Base-by-base conservation (phyloP, 805 yeast species). In the Monosporozyma solicola region DNA sequence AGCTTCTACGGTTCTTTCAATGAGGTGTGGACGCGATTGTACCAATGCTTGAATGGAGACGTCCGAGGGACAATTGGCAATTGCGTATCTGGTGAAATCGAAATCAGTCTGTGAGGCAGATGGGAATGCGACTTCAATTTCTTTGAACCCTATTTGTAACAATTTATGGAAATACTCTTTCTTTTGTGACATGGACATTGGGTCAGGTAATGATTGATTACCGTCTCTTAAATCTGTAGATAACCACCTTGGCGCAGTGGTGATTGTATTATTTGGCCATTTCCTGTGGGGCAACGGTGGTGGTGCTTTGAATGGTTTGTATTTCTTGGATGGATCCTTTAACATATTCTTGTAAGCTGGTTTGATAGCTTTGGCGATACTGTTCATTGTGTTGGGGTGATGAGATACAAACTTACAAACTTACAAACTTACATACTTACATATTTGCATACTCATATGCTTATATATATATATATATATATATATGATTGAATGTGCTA, bases 171-270 rank as follows among this genome's bases (percentile, higher is more conserved):
- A 85, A 69, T 83, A 86, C 52, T 74, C 79, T 63, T 82, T 82
- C 70, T 86, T 86, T 61, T 86, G 91, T n/a, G 73, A 83, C 43
- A 85, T 74, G 16, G 85, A 75, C 95, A 86, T 86, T 51, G 95
- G 95, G 64, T 86, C 94, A 0, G 94, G 94, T 59, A 86, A 75
- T 5, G 91, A 83, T 72, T 86, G 95, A 70, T 86, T 86, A 35
- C 95, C 95, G 65, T 86, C 95, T 61, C 95, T 78, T 56, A 86
- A 74, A 64, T 87, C 95, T 5, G 95, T 86, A 20, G 91, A 82
- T 48, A 86, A 73, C 94, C 94, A 86, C 59, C 94, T 74, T 25
- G 95, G 95, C 2, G 90, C 79, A 64, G 79, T 79, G 49, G 72
- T 72, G 54, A 87, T 65, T 13, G 76, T 69, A 55, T 75, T 75